phyloP scores from a whole-genome alignment of 805 yeast species.

The Yarrowia sp. region DNA sequence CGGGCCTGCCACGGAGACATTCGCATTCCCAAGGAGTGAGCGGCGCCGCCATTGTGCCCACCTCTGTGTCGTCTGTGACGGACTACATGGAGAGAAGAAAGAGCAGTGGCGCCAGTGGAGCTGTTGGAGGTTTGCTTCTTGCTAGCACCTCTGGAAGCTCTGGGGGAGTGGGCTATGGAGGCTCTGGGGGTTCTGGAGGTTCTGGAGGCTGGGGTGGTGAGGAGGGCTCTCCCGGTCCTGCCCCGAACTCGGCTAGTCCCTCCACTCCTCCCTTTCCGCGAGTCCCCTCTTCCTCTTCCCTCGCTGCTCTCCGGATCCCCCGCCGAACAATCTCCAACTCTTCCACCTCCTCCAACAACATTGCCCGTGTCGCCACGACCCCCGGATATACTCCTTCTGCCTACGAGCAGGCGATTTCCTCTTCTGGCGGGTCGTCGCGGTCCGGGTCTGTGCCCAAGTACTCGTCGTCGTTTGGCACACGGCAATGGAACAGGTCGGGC shows the following conservation, averaged over 20 bases:
- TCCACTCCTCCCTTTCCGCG: slow-evolving; percentile 37
- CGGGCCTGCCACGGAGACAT: slow-evolving; percentile 19
- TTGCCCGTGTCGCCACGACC: neutral
- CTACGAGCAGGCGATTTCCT: slow-evolving; percentile 31
- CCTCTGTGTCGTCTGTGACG: neutral
- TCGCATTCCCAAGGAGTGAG: neutral
- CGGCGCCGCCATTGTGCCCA: neutral
- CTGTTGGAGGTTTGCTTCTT: neutral
- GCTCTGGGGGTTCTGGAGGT: neutral
- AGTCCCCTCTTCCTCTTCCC: slow-evolving; percentile 46
- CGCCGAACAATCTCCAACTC: slow-evolving; percentile 31
- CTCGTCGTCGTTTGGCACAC: slow-evolving; percentile 39
- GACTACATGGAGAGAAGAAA: slow-evolving; percentile 7
- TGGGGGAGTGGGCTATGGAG: neutral
- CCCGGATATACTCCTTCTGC: slow-evolving; percentile 29
- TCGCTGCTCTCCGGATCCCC: slow-evolving; percentile 43
- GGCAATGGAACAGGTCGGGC: slow-evolving; percentile 34
- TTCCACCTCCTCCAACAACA: slow-evolving; percentile 28
- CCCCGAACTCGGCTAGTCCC: slow-evolving; percentile 30
- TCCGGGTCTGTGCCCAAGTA: slow-evolving; percentile 35
- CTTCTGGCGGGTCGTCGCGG: slow-evolving; percentile 30
- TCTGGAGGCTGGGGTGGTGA: neutral
- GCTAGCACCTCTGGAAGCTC: neutral
- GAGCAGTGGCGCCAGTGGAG: slow-evolving; percentile 1
- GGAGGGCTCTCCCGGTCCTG: neutral